These are phyloP conservation scores for Aspergillaceae sp. DNA, from an alignment of 2,329 filamentous ascomycete species.

Conservation along the genomic window DNA sequence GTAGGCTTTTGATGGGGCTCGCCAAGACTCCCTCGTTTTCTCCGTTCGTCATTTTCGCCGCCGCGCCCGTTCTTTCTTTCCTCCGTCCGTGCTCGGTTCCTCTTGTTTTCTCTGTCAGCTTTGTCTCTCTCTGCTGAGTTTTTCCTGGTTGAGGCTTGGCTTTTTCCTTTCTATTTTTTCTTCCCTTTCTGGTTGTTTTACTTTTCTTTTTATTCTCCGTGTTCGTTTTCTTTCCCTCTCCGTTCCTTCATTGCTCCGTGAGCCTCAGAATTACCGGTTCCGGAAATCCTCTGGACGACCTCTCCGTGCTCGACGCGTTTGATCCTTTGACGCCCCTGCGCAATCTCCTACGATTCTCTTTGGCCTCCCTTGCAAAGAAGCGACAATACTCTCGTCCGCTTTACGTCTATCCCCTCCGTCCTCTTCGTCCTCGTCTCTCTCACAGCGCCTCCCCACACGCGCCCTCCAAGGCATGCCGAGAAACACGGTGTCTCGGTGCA, in stretches of 20 bases:
- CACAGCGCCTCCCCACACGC: background rate
- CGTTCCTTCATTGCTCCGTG: too few relatives aligned
- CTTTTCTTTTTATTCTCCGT: conserved; percentile 1
- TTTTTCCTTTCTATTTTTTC: too few relatives aligned
- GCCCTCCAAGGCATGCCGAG: conserved; percentile 21
- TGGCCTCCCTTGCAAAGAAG: too few relatives aligned
- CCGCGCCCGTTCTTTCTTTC: conserved; percentile 7
- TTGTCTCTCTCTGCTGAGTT: background rate
- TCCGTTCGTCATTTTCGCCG: conserved; percentile 7
- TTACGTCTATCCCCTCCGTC: background rate
- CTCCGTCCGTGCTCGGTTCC: conserved; percentile 8
- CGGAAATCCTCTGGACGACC: background rate
- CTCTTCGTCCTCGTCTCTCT: background rate
- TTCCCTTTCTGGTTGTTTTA: too few relatives aligned
- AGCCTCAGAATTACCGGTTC: background rate
- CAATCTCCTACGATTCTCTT: too few relatives aligned
- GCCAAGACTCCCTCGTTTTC: background rate
- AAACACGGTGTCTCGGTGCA: conserved; percentile 9
- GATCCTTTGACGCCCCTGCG: background rate
- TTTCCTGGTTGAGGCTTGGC: too few relatives aligned
- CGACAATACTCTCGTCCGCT: too few relatives aligned
- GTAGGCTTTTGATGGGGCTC: background rate
- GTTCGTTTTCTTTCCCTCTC: background rate
- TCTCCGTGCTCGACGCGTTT: background rate
- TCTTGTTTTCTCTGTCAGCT: conserved; percentile 1